These are phyloP conservation scores for Amanita fuliginea DNA, from an alignment of 768 basidiomycete species.

Conservation along the genomic window DNA sequence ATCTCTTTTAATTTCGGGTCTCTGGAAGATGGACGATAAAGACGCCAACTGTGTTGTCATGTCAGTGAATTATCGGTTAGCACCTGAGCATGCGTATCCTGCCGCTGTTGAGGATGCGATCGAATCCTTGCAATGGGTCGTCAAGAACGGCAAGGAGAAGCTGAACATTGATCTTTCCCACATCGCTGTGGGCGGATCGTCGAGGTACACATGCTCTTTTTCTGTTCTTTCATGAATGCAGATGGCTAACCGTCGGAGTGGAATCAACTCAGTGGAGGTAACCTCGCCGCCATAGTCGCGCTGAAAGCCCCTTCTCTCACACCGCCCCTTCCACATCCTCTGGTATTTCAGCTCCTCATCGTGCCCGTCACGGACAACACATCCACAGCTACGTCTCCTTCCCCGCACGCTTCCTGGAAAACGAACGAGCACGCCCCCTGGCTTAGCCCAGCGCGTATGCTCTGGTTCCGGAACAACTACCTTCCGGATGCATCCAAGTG, in stretches of 20 bases:
- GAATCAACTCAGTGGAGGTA: conserved; percentile 41
- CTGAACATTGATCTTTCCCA: conserved; percentile 38
- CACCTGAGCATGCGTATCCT: conserved; percentile 62
- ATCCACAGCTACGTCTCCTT: conserved; percentile 19
- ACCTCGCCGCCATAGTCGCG: conserved; percentile 54
- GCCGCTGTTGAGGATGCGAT: conserved; percentile 61
- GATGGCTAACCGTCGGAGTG: neutral
- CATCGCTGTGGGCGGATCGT: conserved; percentile 65
- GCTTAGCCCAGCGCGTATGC: conserved; percentile 53
- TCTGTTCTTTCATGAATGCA: neutral
- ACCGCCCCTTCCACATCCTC: conserved; percentile 32
- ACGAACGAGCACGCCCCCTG: conserved; percentile 48
- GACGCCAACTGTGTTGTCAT: conserved; percentile 53
- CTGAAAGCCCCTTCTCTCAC: conserved; percentile 43
- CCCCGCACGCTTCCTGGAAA: conserved; percentile 31
- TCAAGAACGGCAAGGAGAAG: conserved; percentile 30
- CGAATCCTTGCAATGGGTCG: conserved; percentile 56
- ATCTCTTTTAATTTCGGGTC: neutral
- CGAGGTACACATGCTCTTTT: conserved; percentile 36
- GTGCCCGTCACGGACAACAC: conserved; percentile 73
- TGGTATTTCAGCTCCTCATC: conserved; percentile 53
- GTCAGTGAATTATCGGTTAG: conserved; percentile 62
- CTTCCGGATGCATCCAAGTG: conserved; percentile 50
- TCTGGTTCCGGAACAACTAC: conserved; percentile 66
- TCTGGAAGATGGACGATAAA: conserved; percentile 12